These are phyloP conservation scores for Candida khao-thaluensis DNA, from an alignment of 805 yeast species.

Conservation along the genomic window DNA sequence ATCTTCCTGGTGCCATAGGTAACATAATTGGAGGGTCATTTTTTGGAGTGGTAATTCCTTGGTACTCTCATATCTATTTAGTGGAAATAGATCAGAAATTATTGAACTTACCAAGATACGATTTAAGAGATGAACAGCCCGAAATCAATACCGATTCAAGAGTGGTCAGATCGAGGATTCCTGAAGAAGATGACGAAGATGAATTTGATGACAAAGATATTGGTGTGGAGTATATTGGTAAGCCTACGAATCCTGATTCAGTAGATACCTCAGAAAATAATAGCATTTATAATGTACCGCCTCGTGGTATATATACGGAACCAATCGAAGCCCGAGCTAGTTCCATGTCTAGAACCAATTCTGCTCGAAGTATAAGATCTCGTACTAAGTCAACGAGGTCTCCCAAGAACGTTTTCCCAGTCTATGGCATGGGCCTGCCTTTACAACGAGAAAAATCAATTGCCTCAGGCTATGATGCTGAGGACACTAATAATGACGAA, in stretches of 20 bases:
- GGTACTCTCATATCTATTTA: constrained; percentile 68
- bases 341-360: constrained; percentile 1
- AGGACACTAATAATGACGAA: constrained; percentile 11
- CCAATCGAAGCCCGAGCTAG: neutral
- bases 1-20: constrained; percentile 71
- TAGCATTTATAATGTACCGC: constrained; percentile 8
- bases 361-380: constrained; percentile 5
- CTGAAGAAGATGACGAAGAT: neutral
- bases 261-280: constrained; percentile 7
- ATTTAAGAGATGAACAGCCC: constrained; percentile 78
- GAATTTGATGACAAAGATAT: constrained; percentile 14
- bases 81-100: constrained; percentile 68
- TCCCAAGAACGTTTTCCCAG: constrained; percentile 80
- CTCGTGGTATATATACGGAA: constrained; percentile 8
- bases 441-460: constrained; percentile 54
- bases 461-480: constrained; percentile 34
- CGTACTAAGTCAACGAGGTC: constrained; percentile 31
- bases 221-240: too few species aligned
- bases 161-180: constrained; percentile 52
- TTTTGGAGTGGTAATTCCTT: constrained; percentile 65
- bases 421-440: constrained; percentile 73
- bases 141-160: constrained; percentile 74
- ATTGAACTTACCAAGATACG: constrained; percentile 65
- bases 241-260: neutral
- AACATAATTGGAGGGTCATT: constrained; percentile 76